These are phyloP conservation scores for Monosporascus sp. DNA, from an alignment of 2,329 filamentous ascomycete genomes.

Conservation along the genomic window DNA sequence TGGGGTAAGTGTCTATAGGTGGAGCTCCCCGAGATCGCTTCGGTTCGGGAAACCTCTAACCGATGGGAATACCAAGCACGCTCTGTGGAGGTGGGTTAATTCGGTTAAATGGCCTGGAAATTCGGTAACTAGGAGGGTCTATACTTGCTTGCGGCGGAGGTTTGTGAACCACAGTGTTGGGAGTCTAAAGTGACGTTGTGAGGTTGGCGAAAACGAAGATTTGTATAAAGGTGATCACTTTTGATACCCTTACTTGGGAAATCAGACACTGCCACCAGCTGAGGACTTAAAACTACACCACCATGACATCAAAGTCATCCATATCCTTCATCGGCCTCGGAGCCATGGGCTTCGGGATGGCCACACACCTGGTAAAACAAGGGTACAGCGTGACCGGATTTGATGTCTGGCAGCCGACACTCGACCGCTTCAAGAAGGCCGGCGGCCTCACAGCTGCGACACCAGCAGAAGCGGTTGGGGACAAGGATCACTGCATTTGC, in stretches of 20 bases:
- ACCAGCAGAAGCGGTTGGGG: conserved; percentile 56
- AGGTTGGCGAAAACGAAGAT: too few species aligned
- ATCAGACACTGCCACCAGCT: not conserved
- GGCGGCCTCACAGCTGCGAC: conserved; percentile 57
- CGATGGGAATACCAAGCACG: not conserved
- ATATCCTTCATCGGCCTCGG: conserved; percentile 71
- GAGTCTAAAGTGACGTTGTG: too few species aligned
- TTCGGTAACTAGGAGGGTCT: not conserved
- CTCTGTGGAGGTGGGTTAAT: not conserved
- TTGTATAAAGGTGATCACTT: too few species aligned
- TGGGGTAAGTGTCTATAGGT: not conserved
- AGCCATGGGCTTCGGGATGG: conserved; percentile 81
- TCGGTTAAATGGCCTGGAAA: not conserved
- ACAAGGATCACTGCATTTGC: conserved; percentile 58
- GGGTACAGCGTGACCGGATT: conserved; percentile 66
- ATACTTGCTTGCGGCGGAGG: not conserved
- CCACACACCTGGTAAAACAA: conserved; percentile 63
- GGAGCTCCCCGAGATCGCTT: not conserved
- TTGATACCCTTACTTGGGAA: not conserved
- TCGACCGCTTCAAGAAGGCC: conserved; percentile 59
- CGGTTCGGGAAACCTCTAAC: not conserved
- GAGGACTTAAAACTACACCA: not conserved
- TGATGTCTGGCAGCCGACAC: conserved; percentile 63
- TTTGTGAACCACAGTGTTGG: too few species aligned
- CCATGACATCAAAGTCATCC: conserved; percentile 30